A percentile compares a stretch with the other conserved stretches of the same genome.
These are phyloP conservation scores for Vigna mungo DNA, from an alignment of 306 rosid species.

Conservation along the genomic window DNA sequence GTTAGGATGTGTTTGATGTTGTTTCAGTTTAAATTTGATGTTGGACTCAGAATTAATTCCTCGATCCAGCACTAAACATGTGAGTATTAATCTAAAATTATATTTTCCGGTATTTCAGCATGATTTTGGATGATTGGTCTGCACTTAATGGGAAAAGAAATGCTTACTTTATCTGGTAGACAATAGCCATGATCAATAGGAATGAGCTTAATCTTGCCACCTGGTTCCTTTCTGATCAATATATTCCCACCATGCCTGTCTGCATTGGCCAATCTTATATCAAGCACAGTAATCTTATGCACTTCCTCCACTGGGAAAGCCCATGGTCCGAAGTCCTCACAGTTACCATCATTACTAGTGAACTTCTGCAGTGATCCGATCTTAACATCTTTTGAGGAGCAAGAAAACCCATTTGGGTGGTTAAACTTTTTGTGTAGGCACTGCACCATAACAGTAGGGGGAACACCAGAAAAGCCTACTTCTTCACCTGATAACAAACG, in stretches of 20 bases:
- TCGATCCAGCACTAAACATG: neutral
- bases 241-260: conserved; percentile 91
- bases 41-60: neutral
- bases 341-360: conserved; percentile 66
- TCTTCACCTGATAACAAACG: conserved; percentile 49
- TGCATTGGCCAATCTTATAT: conserved; percentile 86
- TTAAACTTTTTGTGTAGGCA: conserved; percentile 55
- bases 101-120: neutral
- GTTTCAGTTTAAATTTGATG: neutral
- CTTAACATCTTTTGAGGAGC: conserved; percentile 61
- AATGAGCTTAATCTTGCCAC: conserved; percentile 60
- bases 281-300: conserved; percentile 79
- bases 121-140: neutral
- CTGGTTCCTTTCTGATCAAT: conserved; percentile 55
- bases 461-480: conserved; percentile 61
- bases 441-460: conserved; percentile 58
- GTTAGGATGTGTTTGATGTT: neutral
- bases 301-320: conserved; percentile 71
- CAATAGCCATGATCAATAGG: conserved; percentile 94
- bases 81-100: neutral
- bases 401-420: conserved; percentile 59
- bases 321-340: conserved; percentile 81
- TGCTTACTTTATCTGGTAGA: conserved; percentile 74
- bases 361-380: conserved; percentile 80
- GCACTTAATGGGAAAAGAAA: neutral